Base-by-base conservation (phyloP, 345 rosid genomes). In the Nasturtium officinale region DNA sequence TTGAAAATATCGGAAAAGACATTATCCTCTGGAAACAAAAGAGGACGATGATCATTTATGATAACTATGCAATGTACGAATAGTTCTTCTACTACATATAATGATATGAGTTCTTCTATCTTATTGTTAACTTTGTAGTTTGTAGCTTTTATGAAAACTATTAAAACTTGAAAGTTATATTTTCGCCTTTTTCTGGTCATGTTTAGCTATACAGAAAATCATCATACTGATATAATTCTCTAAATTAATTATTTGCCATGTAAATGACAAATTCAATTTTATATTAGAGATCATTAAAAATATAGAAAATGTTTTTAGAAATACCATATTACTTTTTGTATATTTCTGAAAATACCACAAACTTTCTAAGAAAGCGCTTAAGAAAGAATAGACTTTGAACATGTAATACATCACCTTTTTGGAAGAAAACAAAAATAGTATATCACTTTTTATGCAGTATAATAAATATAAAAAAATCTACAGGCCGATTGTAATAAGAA, bases 1-100 rank as follows among this genome's bases (percentile, higher is more conserved):
- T 90, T 8, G 78, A 86, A 40, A 77, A 82, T 45, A 82, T 90
- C 30, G 77, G 76, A 72, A 82, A 88, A 61, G 87, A 85, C 53
- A 47, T 61, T 3, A 42, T 75, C 37, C 37, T 76, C 45, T 84
- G 78, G 78, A 80, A 56, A n/a, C 12, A 16, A 48, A 47, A 16
- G 64, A 70, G 58, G 65, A 30, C 32, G 20, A 71, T 63, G 26
- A 33, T 51, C 70, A 67, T 51, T 43, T 53, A 59, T 60, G 52
- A 61, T 33, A 5, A 30, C 43, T 26, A 32, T 74, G 43, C 40
- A 51, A 23, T 55, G 35, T 62, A 61, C 40, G 18, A 47, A 17
- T 38, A 26, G 18, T 5, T 35, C 50, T 35, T 35, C 50, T 35
- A 9, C 4, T 16, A 7, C 23, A 37, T 35, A 16, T 13, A 32